Conservation (phyloP, 75 land plant genomes). For the Cupressus sempervirens region DNA sequence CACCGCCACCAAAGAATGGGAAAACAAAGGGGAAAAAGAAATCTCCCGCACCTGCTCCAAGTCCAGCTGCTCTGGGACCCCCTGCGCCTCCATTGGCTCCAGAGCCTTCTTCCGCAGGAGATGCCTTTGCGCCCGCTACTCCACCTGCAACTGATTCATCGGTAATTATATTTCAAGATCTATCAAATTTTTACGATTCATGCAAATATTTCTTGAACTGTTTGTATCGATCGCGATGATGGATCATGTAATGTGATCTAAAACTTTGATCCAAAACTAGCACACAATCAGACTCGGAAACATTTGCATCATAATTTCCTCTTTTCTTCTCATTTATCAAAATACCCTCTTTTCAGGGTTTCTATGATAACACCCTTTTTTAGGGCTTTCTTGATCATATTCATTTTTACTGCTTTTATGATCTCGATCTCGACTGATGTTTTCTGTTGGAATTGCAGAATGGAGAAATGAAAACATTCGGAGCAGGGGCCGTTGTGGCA, state of each 20-base stretch:
- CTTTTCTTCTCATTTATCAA: background rate
- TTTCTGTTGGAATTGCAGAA: slow-evolving; percentile 2
- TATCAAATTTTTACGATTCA: too few relatives aligned
- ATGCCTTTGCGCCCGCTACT: background rate
- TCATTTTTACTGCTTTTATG: too few relatives aligned
- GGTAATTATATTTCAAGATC: too few relatives aligned
- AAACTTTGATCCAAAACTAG: too few relatives aligned
- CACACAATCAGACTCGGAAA: too few relatives aligned
- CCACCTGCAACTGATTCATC: background rate
- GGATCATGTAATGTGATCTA: too few relatives aligned
- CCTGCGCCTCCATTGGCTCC: slow-evolving; percentile 8
- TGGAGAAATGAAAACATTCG: background rate
- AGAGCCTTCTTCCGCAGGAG: background rate
- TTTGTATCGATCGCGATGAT: too few relatives aligned
- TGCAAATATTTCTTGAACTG: too few relatives aligned
- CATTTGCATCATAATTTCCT: too few relatives aligned
- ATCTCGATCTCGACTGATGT: background rate
- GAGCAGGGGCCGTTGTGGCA: background rate
- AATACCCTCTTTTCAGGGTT: too few relatives aligned
- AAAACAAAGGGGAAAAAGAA: background rate
- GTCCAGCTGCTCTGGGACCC: background rate
- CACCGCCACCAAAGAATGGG: background rate
- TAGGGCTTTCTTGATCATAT: background rate
- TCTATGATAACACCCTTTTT: too few relatives aligned
- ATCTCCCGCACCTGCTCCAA: background rate